These are phyloP conservation scores for Thraustochytrium sp. DNA, from an alignment of 352 stramenopile species.

Conservation along the genomic window DNA sequence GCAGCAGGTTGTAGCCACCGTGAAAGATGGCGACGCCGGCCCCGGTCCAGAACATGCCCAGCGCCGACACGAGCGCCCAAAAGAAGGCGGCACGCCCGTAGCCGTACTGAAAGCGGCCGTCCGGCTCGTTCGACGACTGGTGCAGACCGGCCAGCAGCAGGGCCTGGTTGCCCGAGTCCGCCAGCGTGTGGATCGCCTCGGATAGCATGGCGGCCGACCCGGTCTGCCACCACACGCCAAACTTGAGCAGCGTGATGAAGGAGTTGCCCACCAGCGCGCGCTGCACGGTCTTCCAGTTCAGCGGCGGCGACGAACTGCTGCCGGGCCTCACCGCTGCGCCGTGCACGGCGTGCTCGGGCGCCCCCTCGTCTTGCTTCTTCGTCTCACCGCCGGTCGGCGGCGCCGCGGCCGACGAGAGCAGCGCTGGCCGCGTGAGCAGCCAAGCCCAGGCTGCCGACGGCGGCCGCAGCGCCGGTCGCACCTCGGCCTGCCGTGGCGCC, in stretches of 20 bases:
- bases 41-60: conserved; percentile 96
- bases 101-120: conserved; percentile 91
- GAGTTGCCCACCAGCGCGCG: conserved; percentile 87
- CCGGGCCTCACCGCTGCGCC: not conserved
- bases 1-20: conserved; percentile 63
- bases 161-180: conserved; percentile 93
- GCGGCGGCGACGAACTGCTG: not conserved
- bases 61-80: conserved; percentile 93
- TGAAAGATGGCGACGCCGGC: conserved; percentile 89
- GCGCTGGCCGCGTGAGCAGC: no score
- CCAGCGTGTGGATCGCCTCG: conserved; percentile 92
- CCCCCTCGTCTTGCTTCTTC: no score
- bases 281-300: conserved; percentile 47
- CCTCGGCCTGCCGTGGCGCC: no score
- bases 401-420: no score
- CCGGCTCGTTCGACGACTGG: conserved; percentile 71
- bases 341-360: not conserved
- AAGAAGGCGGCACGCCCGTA: conserved; percentile 96
- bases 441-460: no score
- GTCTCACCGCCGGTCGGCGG: no score
- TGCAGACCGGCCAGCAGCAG: conserved; percentile 76
- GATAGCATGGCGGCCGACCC: conserved; percentile 92
- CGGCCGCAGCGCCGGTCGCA: no score
- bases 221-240: conserved; percentile 78
- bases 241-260: conserved; percentile 83